A percentile compares a stretch with the other conserved stretches of the same genome.
Evolutionary conservation across 192 early-diverging fungal genomes (phyloP).

Genomic region (Backusella tuberculispora): DNA sequence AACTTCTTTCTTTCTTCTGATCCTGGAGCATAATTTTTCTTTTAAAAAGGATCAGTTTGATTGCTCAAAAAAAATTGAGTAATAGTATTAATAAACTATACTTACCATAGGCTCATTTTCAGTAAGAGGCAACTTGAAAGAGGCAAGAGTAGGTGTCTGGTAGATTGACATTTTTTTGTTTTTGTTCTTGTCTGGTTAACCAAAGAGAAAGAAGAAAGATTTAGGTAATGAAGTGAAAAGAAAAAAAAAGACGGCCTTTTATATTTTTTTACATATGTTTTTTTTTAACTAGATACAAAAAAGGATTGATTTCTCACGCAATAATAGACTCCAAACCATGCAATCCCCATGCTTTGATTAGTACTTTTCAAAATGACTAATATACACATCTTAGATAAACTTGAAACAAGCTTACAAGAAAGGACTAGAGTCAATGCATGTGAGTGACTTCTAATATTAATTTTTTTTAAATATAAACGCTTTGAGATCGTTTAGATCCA

Average conservation of each 20-base stretch:
- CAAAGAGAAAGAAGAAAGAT: not conserved
- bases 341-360: not conserved
- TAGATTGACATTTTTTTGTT: not conserved
- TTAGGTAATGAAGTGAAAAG: not conserved
- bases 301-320: not conserved
- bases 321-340: not conserved
- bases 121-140: constrained; percentile 81
- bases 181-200: not conserved
- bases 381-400: not conserved
- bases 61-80: not conserved
- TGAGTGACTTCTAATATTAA: constrained; percentile 7
- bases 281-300: not conserved
- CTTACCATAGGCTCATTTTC: constrained; percentile 85
- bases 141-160: constrained; percentile 65
- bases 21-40: constrained; percentile 71
- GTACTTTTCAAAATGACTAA: constrained; percentile 7
- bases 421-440: not conserved
- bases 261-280: not conserved
- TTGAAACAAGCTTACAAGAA: not conserved
- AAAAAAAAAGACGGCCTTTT: not conserved
- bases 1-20: constrained; percentile 75
- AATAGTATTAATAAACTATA: not conserved
- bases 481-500: not conserved
- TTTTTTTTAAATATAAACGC: not conserved
- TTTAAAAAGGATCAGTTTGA: constrained; percentile 38